Evolutionary conservation across 257 asterid species (phyloP).

Genomic region (Asclepias syriaca): DNA sequence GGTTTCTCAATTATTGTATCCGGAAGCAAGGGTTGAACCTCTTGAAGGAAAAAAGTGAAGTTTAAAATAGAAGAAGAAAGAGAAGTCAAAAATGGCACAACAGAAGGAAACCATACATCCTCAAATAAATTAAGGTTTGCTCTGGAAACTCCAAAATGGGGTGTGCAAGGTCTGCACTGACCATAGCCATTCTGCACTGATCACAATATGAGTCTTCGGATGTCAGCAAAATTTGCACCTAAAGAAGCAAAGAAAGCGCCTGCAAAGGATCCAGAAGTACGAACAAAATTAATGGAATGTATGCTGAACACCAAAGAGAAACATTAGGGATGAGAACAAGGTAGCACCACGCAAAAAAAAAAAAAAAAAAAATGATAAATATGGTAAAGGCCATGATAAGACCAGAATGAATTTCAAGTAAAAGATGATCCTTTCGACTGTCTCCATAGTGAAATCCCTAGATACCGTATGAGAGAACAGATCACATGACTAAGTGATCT

Average conservation of each 20-base stretch:
- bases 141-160: not conserved
- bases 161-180: not conserved
- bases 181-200: slow-evolving; percentile 9
- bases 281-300: not conserved
- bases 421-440: not conserved
- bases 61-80: not conserved
- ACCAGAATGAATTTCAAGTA: not conserved
- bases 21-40: not conserved
- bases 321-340: not conserved
- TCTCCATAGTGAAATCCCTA: not conserved
- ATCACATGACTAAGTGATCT: not conserved
- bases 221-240: slow-evolving; percentile 71
- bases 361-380: not conserved
- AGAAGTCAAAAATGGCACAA: slow-evolving; percentile 13
- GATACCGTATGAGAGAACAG: not conserved
- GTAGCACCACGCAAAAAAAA: too few species aligned
- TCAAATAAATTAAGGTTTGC: not conserved
- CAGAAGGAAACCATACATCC: not conserved
- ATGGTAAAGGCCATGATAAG: not conserved
- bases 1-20: not conserved
- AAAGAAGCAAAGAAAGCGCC: slow-evolving; percentile 63
- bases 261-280: slow-evolving; percentile 25
- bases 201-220: slow-evolving; percentile 73
- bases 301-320: not conserved
- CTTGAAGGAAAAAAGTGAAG: not conserved